A percentile compares a stretch with the other conserved stretches of the same genome.
Conservation (phyloP, 202 grass and related monocot species). For the Panicum virgatum region DNA sequence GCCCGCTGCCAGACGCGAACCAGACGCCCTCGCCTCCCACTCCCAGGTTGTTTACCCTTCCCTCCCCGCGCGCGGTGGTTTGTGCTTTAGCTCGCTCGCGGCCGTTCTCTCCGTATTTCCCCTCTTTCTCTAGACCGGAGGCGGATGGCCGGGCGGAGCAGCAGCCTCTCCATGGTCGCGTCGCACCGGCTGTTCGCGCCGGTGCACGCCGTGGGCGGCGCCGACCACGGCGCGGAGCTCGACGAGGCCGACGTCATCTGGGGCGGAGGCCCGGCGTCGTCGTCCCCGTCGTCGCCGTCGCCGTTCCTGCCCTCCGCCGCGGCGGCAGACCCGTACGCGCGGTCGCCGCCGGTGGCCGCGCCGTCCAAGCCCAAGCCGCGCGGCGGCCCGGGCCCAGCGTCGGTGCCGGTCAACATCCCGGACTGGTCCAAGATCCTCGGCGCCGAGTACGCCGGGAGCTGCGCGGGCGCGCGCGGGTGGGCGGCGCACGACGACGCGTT, state of each 20-base stretch:
- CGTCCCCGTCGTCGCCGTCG: slow-evolving; percentile 29
- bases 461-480: slow-evolving; percentile 32
- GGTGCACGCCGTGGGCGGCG: slow-evolving; percentile 3
- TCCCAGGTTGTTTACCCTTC: background rate
- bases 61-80: background rate
- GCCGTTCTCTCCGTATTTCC: background rate
- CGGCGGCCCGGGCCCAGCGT: slow-evolving; percentile 27
- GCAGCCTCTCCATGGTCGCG: slow-evolving; percentile 47
- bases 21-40: background rate
- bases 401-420: slow-evolving; percentile 81
- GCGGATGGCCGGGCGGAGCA: slow-evolving; percentile 60
- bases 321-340: slow-evolving; percentile 32
- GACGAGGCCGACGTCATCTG: slow-evolving; percentile 77
- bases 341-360: slow-evolving; percentile 26
- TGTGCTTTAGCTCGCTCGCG: background rate
- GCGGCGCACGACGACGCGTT: slow-evolving; percentile 28
- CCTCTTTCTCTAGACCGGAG: background rate
- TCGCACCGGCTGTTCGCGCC: slow-evolving; percentile 64
- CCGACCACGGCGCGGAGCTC: slow-evolving; percentile 41
- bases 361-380: slow-evolving; percentile 38
- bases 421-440: slow-evolving; percentile 89
- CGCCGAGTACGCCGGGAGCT: slow-evolving; percentile 51
- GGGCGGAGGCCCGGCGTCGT: slow-evolving; percentile 19
- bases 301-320: slow-evolving; percentile 6
- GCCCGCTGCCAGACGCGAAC: slow-evolving; percentile 21